These are phyloP conservation scores for Xylariaceae sp. DNA, from an alignment of 2,329 filamentous ascomycete species.

Conservation along the genomic window DNA sequence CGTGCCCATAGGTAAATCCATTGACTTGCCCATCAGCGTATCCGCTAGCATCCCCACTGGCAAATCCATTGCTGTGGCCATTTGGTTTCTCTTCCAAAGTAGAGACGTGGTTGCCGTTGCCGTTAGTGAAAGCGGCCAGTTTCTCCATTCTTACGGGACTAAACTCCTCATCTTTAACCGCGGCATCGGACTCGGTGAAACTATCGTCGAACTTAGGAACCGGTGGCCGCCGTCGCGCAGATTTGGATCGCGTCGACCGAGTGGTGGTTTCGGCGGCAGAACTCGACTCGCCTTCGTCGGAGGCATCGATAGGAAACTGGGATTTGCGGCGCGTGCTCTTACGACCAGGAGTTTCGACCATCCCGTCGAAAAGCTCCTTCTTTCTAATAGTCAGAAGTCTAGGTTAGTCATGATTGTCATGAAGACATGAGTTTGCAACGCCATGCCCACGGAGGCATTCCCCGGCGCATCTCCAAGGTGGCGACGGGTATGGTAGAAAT, in stretches of 20 bases:
- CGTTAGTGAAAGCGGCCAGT: conserved; percentile 15
- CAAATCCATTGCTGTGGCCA: conserved; percentile 5
- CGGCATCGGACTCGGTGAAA: conserved; percentile 41
- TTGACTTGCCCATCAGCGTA: conserved; percentile 24
- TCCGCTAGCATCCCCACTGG: not conserved
- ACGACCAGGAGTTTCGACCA: conserved; percentile 54
- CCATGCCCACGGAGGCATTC: too few relatives aligned
- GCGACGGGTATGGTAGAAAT: not conserved
- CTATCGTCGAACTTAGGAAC: conserved; percentile 47
- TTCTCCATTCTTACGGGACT: conserved; percentile 24
- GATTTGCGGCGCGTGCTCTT: conserved; percentile 47
- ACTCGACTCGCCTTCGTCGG: conserved; percentile 46
- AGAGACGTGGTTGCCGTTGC: conserved; percentile 15
- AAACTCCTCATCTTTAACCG: conserved; percentile 20
- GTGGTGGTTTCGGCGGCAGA: conserved; percentile 39
- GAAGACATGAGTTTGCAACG: conserved; percentile 4
- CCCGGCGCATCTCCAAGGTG: not conserved
- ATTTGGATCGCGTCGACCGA: conserved; percentile 22
- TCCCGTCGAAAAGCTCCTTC: conserved; percentile 57
- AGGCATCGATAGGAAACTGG: conserved; percentile 41
- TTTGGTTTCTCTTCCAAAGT: conserved; percentile 2
- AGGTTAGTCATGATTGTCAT: not conserved
- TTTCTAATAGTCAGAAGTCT: conserved; percentile 37
- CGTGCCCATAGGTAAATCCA: conserved; percentile 12
- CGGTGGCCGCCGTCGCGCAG: conserved; percentile 41